Evolutionary conservation across 1,139 yeast species (phyloP).

Genomic region (Nadsonia starkeyi-henricii): DNA sequence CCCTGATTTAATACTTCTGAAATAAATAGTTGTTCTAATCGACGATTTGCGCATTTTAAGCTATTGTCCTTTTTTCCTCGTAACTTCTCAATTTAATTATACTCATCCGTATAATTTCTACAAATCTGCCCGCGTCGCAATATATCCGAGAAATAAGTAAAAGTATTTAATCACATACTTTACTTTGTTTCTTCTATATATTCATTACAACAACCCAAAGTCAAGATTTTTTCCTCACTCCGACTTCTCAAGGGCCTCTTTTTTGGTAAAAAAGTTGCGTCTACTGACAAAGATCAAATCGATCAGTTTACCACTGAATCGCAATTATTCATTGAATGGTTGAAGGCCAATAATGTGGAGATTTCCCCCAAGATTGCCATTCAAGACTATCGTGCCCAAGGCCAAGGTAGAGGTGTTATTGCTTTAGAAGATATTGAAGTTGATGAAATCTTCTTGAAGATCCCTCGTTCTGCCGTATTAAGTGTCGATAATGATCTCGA

Average conservation of each 20-base stretch:
- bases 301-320: background rate
- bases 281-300: background rate
- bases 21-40: too few species aligned
- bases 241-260: background rate
- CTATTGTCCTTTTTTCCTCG: too few species aligned
- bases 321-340: background rate
- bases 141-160: too few species aligned
- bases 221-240: background rate
- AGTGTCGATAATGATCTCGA: conserved; percentile 42
- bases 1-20: too few species aligned
- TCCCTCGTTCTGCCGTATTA: conserved; percentile 48
- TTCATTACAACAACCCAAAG: background rate
- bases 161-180: background rate
- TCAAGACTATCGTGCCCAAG: conserved; percentile 39
- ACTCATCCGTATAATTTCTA: too few species aligned
- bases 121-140: too few species aligned
- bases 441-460: conserved; percentile 47
- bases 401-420: conserved; percentile 69
- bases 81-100: too few species aligned
- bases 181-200: background rate
- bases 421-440: conserved; percentile 50
- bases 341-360: conserved; percentile 5
- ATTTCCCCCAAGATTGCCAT: conserved; percentile 45
- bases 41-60: too few species aligned
- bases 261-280: background rate